These are phyloP conservation scores for Aspergillus intermedius DNA, from an alignment of 2,329 filamentous ascomycete species.

Conservation along the genomic window DNA sequence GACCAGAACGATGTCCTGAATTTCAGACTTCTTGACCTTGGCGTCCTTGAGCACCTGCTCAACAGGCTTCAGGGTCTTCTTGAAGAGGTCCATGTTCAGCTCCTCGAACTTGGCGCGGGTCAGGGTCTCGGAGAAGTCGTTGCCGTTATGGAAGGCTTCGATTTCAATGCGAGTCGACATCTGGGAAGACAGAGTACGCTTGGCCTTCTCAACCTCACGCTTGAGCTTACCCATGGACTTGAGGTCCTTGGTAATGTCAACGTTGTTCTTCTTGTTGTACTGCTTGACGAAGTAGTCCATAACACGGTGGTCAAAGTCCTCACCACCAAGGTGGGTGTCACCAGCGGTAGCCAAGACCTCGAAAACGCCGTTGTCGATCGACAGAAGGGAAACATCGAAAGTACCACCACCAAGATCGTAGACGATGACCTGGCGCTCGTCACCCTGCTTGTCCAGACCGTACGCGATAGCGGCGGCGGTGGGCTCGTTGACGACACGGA, in stretches of 20 bases:
- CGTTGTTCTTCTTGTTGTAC: slow-evolving; percentile 97
- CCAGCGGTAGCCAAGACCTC: slow-evolving; percentile 90
- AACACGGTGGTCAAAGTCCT: slow-evolving; percentile 97
- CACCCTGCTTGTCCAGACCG: slow-evolving; percentile 78
- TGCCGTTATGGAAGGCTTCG: slow-evolving; percentile 91
- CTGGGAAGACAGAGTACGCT: slow-evolving; percentile 92
- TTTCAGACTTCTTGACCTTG: slow-evolving; percentile 90
- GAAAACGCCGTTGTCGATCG: slow-evolving; percentile 86
- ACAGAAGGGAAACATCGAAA: slow-evolving; percentile 89
- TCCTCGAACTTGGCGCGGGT: slow-evolving; percentile 99
- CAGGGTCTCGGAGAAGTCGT: slow-evolving; percentile 96
- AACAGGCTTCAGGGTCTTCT: slow-evolving; percentile 97
- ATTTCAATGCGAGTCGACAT: slow-evolving; percentile 94
- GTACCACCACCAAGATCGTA: slow-evolving; percentile 93
- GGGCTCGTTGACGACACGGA: slow-evolving; percentile 94
- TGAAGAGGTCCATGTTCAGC: slow-evolving; percentile 98
- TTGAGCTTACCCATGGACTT: slow-evolving; percentile 99
- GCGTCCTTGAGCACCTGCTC: slow-evolving; percentile 98
- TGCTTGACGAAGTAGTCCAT: slow-evolving; percentile 94
- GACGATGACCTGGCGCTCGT: slow-evolving; percentile 82
- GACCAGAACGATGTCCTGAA: slow-evolving; percentile 95
- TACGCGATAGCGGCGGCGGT: slow-evolving; percentile 94
- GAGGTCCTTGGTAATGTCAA: slow-evolving; percentile 86
- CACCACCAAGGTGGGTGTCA: slow-evolving; percentile 96
- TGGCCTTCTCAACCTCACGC: slow-evolving; percentile 99